Base-by-base conservation (phyloP, 225 moss, liverwort and hornwort genomes). In the Bryoerythrophyllum caledonicum region DNA sequence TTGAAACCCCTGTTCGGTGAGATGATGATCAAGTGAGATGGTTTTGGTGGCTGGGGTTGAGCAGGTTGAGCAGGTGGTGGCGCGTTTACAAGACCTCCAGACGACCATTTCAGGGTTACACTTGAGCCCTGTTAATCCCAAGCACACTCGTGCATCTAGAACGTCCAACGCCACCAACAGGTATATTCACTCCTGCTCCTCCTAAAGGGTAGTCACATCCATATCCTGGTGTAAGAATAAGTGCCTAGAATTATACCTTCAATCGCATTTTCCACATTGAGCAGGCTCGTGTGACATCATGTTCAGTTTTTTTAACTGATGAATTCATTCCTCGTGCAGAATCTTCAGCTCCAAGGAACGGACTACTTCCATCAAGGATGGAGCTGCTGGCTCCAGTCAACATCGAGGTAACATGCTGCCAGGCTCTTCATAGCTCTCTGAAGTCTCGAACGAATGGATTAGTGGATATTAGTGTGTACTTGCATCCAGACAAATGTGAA, bases 41-140 rank as follows among this genome's bases (percentile, higher is more conserved):
- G 7, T 46, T 74, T 15, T 53, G 25, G 1, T 75, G 26, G 51
- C 16, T 63, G 56, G 63, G 13, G 52, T 44, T n/a, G n/a, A n/a
- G 58, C 87, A 88, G 87, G 87, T 88, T 27, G 87, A 88, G 80
- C 87, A 88, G 72, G 85, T 88, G 53, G 87, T 88, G 32, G 87
- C 87, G 60, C 84, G 82, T 13, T 48, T 88, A 25, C 87, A 88
- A 77, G 77, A 80, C 65, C 85, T 88, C 6, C 87, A 88, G 37
- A 82, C 82, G 65, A 85, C 82, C 25, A 88, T 88, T 51, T 82
- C 87, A 20, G 87, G 82, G 25, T 75, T 88, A 27, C 82, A 88
- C 25, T 71, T 82, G 63, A 82, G 82, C 70, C 82, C 85, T 20
- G 74, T 80, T 2, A 82, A 79, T 48, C 62, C 80, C 16, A 84